Evolutionary conservation across 2,329 filamentous ascomycete species (phyloP), one percentile per base, ranked within the genome.

Genomic region (Calonectria hongkongensis): DNA sequence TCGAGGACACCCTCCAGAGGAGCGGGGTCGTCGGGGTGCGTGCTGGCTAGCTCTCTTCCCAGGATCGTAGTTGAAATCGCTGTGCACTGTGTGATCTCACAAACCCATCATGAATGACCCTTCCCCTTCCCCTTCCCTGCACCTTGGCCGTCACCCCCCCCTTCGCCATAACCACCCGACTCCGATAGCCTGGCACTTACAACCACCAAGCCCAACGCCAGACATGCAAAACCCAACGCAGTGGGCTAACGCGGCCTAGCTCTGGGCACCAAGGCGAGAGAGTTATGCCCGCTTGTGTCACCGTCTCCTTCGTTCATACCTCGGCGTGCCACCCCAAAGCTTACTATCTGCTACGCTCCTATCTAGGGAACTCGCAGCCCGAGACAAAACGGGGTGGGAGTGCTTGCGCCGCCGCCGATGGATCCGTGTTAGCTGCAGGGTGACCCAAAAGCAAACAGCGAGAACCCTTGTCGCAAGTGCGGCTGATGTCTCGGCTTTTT

Each of bases 1-100:
- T 66, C 72, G 73, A 66, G 66, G 69, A 75, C 77, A 75, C 77
- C 77, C 70, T 71, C 45, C 27, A 65, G 50, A 13, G 36, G 43
- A 12, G 45, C 28, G 48, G 48, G 27, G 48, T 30, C 25, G 48
- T 21, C 21, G 21, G 21, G 25, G 27, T 27, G 48, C 48, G 16
- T 10, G 48, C 30, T 30, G 62, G 47, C 54, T 28, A 30, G 4
- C n/a, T 36, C 54, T 13, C 54, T 13, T 33, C 50, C 60, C 36
- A 12, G 9, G 33, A 27, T 66, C 36, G n/a, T 45, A 21, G 56
- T 60, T 36, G 13, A 27, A 2, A 56, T 27, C 43, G 54, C 39
- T 30, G 25, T 48, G 60, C 41, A 66, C 68, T 66, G 51, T 66
- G 60, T 54, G 58, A 8, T 51, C 36, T 41, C 51, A 28, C 63